Conservation (phyloP, 2,329 filamentous ascomycete species). For the Neonectria ditissima region DNA sequence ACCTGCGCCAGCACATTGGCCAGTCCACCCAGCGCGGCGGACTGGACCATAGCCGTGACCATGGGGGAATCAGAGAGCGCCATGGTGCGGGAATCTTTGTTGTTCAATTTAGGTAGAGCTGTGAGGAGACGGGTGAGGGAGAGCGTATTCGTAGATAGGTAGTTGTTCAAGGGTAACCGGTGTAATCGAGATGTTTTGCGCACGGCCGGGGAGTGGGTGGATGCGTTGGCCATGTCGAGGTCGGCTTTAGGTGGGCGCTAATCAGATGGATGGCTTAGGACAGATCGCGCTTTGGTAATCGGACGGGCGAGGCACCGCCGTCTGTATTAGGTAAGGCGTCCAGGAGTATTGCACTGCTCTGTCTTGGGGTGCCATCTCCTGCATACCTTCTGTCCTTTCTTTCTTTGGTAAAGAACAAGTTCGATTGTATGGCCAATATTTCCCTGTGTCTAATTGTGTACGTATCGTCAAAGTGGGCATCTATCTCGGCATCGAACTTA, state of each 20-base stretch:
- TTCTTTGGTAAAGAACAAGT: too few species aligned
- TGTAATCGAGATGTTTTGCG: background rate
- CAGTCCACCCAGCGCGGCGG: slow-evolving; percentile 71
- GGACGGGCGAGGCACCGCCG: background rate
- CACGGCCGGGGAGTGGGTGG: background rate
- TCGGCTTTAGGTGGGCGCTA: slow-evolving; percentile 1
- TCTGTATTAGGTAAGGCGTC: background rate
- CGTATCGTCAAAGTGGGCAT: too few species aligned
- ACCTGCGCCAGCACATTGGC: slow-evolving; percentile 81
- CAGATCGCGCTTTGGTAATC: slow-evolving; percentile 5
- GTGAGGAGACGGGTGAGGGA: too few species aligned
- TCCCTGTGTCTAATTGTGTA: too few species aligned
- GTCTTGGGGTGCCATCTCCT: too few species aligned
- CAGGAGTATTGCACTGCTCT: too few species aligned
- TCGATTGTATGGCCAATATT: too few species aligned
- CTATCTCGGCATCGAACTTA: too few species aligned
- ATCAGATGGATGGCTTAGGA: background rate
- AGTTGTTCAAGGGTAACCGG: background rate
- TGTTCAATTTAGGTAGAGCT: background rate
- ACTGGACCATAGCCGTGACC: slow-evolving; percentile 72
- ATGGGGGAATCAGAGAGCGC: slow-evolving; percentile 58
- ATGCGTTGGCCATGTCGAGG: background rate
- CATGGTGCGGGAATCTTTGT: slow-evolving; percentile 36
- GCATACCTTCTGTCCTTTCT: too few species aligned
- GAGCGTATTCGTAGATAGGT: too few species aligned